Evolutionary conservation across 2,329 filamentous ascomycete genomes (phyloP).

Genomic region (Lomentospora prolificans): DNA sequence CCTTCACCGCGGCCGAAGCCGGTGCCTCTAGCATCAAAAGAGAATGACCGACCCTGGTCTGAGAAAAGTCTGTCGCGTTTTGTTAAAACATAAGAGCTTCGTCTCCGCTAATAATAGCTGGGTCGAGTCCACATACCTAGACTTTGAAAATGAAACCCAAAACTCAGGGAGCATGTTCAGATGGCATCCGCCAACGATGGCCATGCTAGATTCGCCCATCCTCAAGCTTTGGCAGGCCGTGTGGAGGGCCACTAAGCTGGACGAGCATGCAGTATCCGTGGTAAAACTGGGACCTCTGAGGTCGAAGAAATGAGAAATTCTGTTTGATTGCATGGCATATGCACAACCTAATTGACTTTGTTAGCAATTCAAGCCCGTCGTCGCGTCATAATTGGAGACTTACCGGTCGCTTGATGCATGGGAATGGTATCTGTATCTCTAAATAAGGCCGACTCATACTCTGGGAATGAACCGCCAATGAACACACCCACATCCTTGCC

Average conservation of each 20-base stretch:
- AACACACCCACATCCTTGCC: slow-evolving; percentile 41
- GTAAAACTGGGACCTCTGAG: slow-evolving; percentile 43
- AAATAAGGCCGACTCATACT: slow-evolving; percentile 36
- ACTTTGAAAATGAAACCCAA: slow-evolving; percentile 35
- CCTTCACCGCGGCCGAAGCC: slow-evolving; percentile 56
- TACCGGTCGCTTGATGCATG: slow-evolving; percentile 42
- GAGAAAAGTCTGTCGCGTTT: slow-evolving; percentile 28
- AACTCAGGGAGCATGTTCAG: slow-evolving; percentile 38
- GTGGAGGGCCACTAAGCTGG: slow-evolving; percentile 39
- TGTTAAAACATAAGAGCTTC: too few species aligned
- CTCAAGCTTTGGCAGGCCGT: slow-evolving; percentile 38
- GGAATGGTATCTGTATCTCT: slow-evolving; percentile 36
- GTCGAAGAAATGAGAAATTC: slow-evolving; percentile 46
- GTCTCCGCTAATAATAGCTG: too few species aligned
- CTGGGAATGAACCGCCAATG: slow-evolving; percentile 35
- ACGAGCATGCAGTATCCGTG: slow-evolving; percentile 43
- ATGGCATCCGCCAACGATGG: slow-evolving; percentile 37
- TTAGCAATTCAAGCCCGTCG: neutral
- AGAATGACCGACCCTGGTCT: slow-evolving; percentile 39
- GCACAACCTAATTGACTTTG: slow-evolving; percentile 26
- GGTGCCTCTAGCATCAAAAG: slow-evolving; percentile 20
- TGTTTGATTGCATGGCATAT: slow-evolving; percentile 42
- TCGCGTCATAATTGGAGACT: slow-evolving; percentile 11
- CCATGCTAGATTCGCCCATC: slow-evolving; percentile 32
- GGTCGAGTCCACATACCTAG: too few species aligned